Base-by-base conservation (phyloP, 2,329 filamentous ascomycete species). In the Canariomyces notabilis region DNA sequence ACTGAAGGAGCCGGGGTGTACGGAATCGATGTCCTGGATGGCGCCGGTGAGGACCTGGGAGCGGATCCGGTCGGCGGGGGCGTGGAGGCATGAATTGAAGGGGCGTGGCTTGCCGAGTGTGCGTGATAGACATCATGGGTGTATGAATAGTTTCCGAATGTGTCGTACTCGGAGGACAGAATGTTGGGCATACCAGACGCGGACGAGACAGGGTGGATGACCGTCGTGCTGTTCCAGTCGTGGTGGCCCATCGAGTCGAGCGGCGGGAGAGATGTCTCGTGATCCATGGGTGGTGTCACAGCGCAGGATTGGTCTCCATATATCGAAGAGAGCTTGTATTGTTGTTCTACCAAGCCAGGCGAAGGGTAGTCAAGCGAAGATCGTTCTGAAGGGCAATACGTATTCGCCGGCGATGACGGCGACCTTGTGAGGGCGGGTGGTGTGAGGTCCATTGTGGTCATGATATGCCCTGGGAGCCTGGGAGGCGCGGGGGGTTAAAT, bases 81-180 rank as follows among this genome's bases (percentile, higher is more conserved):
- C 36, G 49, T 64, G 54, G 56, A 57, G 29, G 52, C 58, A 49
- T 43, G 56, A 52, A 45, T 60, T 19, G 56, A 51, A 29, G 52
- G 48, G 44, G 45, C 57, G 51, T 52, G 57, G 53, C 50, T 59
- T 53, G 38, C 26, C 31, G 47, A 51, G 41, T 55, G 52, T 12
- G 57, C n/a, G 42, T 61, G 49, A 58, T 77, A 79, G 46, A 71
- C 57, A 49, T 75, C 71, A 55, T 72, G 68, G 49, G 62, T 66
- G 54, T 76, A 78, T 3, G 71, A 42, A 56, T 76, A 78, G 46
- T 66, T 64, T 50, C 67, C 65, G 57, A 77, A 80, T 22, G 69
- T 61, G 55, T 75, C 72, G 57, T 78, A 80, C 37, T 76, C 75
- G 29, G 70, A 60, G 26, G 73, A 66, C 46, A 77, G 60, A 22